phyloP scores from a whole-genome alignment of 2,329 filamentous ascomycete genomes.

The Claviceps lovelessii region DNA sequence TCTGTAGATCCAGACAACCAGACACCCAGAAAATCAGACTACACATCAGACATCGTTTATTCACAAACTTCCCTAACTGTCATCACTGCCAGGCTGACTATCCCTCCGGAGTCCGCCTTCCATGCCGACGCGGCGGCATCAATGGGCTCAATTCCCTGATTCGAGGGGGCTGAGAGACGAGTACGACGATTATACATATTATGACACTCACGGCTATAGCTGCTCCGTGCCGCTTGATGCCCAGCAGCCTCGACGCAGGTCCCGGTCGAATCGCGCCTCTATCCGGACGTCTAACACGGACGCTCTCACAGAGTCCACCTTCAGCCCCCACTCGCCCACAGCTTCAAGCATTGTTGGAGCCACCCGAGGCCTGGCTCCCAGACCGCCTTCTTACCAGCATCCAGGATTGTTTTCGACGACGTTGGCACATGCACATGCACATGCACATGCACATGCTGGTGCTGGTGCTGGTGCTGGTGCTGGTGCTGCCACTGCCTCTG shows the following conservation, averaged over 20 bases:
- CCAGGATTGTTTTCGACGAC: slow-evolving; percentile 12
- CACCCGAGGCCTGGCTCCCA: slow-evolving; percentile 39
- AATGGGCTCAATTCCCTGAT: slow-evolving; percentile 44
- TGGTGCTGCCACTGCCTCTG: background rate
- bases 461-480: background rate
- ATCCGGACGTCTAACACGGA: slow-evolving; percentile 42
- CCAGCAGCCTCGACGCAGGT: slow-evolving; percentile 26
- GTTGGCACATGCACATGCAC: slow-evolving; percentile 5
- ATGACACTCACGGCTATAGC: slow-evolving; percentile 1
- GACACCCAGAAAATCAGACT: background rate
- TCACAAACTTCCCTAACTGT: background rate
- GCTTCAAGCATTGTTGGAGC: slow-evolving; percentile 33
- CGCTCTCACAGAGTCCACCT: slow-evolving; percentile 41
- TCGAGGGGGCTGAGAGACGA: slow-evolving; percentile 12
- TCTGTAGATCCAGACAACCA: background rate
- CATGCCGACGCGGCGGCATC: slow-evolving; percentile 20
- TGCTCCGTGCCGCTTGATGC: slow-evolving; percentile 15
- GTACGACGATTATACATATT: slow-evolving; percentile 6
- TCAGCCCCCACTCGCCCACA: slow-evolving; percentile 43
- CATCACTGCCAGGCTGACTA: no score
- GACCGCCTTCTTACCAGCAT: slow-evolving; percentile 43
- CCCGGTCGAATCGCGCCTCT: slow-evolving; percentile 37
- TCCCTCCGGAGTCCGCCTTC: background rate
- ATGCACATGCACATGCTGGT: background rate
- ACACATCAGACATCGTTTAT: background rate